Percentiles rank a stretch among this genome's conserved stretches.
Evolutionary conservation across 1,284 basidiomycete species (phyloP).

Genomic region (Pascua guehoae): DNA sequence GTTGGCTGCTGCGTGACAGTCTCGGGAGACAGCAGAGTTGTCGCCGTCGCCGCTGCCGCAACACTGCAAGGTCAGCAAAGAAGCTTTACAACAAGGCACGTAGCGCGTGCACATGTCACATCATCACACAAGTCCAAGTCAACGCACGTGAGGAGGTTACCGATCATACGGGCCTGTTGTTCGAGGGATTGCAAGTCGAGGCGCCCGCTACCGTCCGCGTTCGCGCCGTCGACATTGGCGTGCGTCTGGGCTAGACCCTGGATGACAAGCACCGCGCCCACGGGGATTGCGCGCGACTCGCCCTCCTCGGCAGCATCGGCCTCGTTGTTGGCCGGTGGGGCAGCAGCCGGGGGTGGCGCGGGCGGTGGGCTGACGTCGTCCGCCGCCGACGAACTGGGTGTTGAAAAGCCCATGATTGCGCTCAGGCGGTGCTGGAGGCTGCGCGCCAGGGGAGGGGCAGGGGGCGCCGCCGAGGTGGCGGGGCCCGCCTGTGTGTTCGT

Average conservation of each 20-base stretch:
- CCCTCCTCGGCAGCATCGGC: conserved; percentile 9
- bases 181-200: conserved; percentile 28
- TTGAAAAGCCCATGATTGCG: conserved; percentile 21
- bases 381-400: conserved; percentile 12
- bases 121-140: neutral
- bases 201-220: conserved; percentile 1
- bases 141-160: conserved; percentile 45
- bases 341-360: conserved; percentile 3
- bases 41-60: conserved; percentile 45
- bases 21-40: conserved; percentile 35
- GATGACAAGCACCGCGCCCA: conserved; percentile 46
- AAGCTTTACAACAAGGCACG: neutral
- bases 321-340: conserved; percentile 6
- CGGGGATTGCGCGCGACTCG: conserved; percentile 15
- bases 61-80: conserved; percentile 26
- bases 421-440: conserved; percentile 15
- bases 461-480: conserved; percentile 1
- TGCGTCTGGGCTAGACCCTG: conserved; percentile 48
- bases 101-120: too few species aligned
- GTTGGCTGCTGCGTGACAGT: conserved; percentile 15
- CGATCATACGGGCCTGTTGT: conserved; percentile 45
- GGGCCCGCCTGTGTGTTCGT: neutral
- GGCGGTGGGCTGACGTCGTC: conserved; percentile 10
- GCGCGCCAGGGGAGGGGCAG: neutral
- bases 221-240: conserved; percentile 13